Evolutionary conservation across 805 yeast species (phyloP), one percentile per base, ranked within the genome.

Genomic region (Metschnikowia cubensis): DNA sequence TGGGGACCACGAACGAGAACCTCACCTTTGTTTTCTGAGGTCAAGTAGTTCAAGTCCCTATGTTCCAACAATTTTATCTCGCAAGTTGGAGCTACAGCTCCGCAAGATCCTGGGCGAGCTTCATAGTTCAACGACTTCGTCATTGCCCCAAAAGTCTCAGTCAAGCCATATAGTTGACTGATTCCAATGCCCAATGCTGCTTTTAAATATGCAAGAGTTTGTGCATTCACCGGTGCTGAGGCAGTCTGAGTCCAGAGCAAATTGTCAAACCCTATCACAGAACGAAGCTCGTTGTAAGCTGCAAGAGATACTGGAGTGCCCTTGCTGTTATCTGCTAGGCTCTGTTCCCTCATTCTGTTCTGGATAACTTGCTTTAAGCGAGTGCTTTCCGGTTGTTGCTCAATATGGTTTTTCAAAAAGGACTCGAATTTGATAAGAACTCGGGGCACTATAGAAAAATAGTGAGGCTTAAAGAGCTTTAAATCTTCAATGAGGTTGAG

Each of bases 91-190:
- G 79, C 74, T 18, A 79, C 69, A 2, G 85, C 75, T 22, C 90
- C 90, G 53, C 82, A 77, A 2, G 82, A 70, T 13, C 85, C 87
- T 2, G 74, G 71, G 35, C 64, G 56, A 25, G 68, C 54, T 48
- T 83, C 88, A 51, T 56, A 68, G 10, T 67, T 64, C 38, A 63
- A 63, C 51, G 70, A 60, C 64, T 71, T 53, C 20, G 71, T 64
- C 45, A 76, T 59, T 10, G 83, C 84, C 1, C 85, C 86, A 56
- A 82, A 76, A 4, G 84, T 72, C 61, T 84, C 89, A 7, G 87
- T 82, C 35, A 82, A 72, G 2, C 90, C 91, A 64, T 84, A 85
- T 18, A 91, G 91, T 66, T 85, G 89, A 20, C 67, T 54, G 51
- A 79, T 75, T 72, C 77, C 80, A 50, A 78, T 64, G 50, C 78